phyloP scores from a whole-genome alignment of 1,284 basidiomycete species.

The Dichomitus squalens region DNA sequence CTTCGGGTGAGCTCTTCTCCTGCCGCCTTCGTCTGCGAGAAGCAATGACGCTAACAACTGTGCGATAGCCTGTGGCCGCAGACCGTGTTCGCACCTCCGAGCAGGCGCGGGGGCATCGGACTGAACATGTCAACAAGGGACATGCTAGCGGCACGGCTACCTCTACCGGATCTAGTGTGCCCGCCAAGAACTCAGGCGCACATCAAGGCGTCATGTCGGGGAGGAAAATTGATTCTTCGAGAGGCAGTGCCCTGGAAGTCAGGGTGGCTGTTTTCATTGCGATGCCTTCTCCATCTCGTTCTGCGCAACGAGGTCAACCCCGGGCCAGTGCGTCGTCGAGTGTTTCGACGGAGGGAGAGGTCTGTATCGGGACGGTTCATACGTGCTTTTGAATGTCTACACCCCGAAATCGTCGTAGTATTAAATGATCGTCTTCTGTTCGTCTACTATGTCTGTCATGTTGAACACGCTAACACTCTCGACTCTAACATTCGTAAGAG shows the following conservation, averaged over 20 bases:
- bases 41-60: neutral
- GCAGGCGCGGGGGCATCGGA: neutral
- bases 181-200: neutral
- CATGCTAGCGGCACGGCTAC: neutral
- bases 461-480: no score
- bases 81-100: neutral
- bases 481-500: no score
- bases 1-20: neutral
- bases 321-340: neutral
- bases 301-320: neutral
- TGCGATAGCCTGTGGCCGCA: neutral
- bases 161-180: neutral
- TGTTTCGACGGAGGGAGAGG: neutral
- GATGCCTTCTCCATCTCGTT: constrained; percentile 3
- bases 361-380: constrained; percentile 4
- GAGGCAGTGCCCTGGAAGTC: neutral
- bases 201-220: neutral
- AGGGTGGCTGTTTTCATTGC: constrained; percentile 9
- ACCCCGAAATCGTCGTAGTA: no score
- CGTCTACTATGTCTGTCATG: no score
- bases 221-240: neutral
- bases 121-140: neutral
- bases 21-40: neutral
- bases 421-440: no score
- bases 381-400: neutral